phyloP scores from a whole-genome alignment of 148 eudicot genomes.

The Cornus suecica region DNA sequence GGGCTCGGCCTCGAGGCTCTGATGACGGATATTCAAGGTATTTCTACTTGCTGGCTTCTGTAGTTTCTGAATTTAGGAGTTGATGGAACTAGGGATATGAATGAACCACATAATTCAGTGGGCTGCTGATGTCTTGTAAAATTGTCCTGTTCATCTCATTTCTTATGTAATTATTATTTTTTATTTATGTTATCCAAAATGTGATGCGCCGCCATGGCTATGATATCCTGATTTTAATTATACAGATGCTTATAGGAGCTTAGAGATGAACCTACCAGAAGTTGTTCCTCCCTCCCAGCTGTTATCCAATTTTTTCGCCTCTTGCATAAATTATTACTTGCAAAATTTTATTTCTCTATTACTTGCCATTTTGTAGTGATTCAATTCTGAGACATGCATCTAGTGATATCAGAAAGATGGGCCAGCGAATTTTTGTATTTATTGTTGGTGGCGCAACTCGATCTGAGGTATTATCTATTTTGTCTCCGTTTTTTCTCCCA shows the following conservation, averaged over 20 bases:
- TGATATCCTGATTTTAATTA: not conserved
- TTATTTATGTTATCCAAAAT: not conserved
- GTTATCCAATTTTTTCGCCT: not conserved
- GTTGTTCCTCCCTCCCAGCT: not conserved
- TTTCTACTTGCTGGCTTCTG: conserved; percentile 4
- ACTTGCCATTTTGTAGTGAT: conserved; percentile 44
- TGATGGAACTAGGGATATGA: not conserved
- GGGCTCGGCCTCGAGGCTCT: conserved; percentile 92
- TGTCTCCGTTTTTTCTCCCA: too few species aligned
- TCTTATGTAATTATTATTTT: not conserved
- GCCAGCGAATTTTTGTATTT: conserved; percentile 84
- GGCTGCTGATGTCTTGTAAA: not conserved
- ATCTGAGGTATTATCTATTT: conserved; percentile 75
- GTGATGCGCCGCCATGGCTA: not conserved
- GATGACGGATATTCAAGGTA: conserved; percentile 99
- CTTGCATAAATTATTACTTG: not conserved
- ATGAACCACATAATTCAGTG: not conserved
- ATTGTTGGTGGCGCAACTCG: conserved; percentile 95
- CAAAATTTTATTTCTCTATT: not conserved
- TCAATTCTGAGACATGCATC: conserved; percentile 81
- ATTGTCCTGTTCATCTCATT: conserved; percentile 1
- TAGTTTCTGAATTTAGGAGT: conserved; percentile 2
- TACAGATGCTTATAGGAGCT: not conserved
- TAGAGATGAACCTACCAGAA: not conserved
- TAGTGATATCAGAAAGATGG: conserved; percentile 82